These are phyloP conservation scores for Phylloporus arenicola DNA, from an alignment of 768 basidiomycete genomes.

Conservation along the genomic window DNA sequence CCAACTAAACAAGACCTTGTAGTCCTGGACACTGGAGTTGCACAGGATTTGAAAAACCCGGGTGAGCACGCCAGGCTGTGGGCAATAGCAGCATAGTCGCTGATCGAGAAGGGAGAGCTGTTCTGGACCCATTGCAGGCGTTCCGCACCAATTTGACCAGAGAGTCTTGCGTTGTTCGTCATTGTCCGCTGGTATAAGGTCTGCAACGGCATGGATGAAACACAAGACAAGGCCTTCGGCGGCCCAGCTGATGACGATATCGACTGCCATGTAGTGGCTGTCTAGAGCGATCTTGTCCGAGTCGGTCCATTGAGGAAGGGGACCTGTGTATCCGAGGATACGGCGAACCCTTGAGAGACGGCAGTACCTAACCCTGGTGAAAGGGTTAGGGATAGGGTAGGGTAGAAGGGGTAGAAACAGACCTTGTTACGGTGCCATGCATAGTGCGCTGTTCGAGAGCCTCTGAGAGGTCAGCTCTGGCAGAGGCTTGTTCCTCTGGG, in stretches of 20 bases:
- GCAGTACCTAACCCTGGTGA: slow-evolving; percentile 67
- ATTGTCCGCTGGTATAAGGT: slow-evolving; percentile 65
- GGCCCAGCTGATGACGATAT: slow-evolving; percentile 87
- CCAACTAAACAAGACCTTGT: slow-evolving; percentile 66
- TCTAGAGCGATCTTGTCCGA: slow-evolving; percentile 67
- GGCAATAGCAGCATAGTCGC: slow-evolving; percentile 51
- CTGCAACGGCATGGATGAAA: slow-evolving; percentile 80
- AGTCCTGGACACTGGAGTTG: slow-evolving; percentile 45
- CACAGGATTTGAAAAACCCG: slow-evolving; percentile 77
- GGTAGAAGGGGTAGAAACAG: slow-evolving; percentile 13
- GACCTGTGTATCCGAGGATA: slow-evolving; percentile 61
- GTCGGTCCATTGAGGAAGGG: slow-evolving; percentile 50
- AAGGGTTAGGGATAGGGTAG: slow-evolving; percentile 20
- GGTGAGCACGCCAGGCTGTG: slow-evolving; percentile 45
- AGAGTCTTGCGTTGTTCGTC: slow-evolving; percentile 67
- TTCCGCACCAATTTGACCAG: slow-evolving; percentile 90
- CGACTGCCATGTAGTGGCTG: slow-evolving; percentile 75
- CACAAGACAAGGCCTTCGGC: slow-evolving; percentile 83
- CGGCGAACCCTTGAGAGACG: slow-evolving; percentile 71
- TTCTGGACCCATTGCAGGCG: slow-evolving; percentile 52
- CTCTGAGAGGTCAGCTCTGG: slow-evolving; percentile 65
- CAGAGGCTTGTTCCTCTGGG: slow-evolving; percentile 76
- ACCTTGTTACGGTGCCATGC: slow-evolving; percentile 82
- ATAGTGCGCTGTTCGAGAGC: slow-evolving; percentile 71
- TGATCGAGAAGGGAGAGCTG: slow-evolving; percentile 57